Percentiles rank a stretch among this genome's conserved stretches.
These are phyloP conservation scores for Tetradesmus lagerheimii DNA, from an alignment of 139 green algal genomes.

Conservation along the genomic window DNA sequence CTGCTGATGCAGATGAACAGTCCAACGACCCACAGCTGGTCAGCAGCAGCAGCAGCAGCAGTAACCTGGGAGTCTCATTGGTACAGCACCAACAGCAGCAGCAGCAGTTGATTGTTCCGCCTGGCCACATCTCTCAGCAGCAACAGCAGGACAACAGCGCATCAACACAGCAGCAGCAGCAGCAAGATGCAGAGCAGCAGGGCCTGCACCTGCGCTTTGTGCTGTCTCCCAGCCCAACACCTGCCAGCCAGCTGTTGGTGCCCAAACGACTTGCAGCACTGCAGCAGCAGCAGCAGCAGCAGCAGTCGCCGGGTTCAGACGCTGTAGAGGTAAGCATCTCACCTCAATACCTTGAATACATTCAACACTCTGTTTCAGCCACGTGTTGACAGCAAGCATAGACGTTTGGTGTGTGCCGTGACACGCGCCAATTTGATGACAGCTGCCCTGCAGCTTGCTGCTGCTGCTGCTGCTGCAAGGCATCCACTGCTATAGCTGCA, in stretches of 20 bases:
- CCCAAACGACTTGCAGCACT: constrained; percentile 75
- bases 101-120: background rate
- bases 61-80: background rate
- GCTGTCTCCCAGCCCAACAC: constrained; percentile 79
- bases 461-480: too few species aligned
- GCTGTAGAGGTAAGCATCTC: constrained; percentile 7
- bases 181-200: constrained; percentile 37
- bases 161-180: background rate
- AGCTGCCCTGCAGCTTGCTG: too few species aligned
- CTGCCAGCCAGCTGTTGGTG: constrained; percentile 73
- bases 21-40: background rate
- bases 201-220: constrained; percentile 82
- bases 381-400: too few species aligned
- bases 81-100: constrained; percentile 31
- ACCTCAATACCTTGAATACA: background rate
- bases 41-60: constrained; percentile 34
- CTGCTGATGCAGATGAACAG: background rate
- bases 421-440: too few species aligned
- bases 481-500: too few species aligned
- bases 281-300: constrained; percentile 34
- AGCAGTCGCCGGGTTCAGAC: background rate
- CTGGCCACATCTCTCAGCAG: background rate
- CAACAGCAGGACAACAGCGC: background rate
- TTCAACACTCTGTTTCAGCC: too few species aligned
- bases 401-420: too few species aligned